Evolutionary conservation across 2,329 filamentous ascomycete species (phyloP), one percentile per base, ranked within the genome.

Genomic region (Pseudogymnoascus sp.): DNA sequence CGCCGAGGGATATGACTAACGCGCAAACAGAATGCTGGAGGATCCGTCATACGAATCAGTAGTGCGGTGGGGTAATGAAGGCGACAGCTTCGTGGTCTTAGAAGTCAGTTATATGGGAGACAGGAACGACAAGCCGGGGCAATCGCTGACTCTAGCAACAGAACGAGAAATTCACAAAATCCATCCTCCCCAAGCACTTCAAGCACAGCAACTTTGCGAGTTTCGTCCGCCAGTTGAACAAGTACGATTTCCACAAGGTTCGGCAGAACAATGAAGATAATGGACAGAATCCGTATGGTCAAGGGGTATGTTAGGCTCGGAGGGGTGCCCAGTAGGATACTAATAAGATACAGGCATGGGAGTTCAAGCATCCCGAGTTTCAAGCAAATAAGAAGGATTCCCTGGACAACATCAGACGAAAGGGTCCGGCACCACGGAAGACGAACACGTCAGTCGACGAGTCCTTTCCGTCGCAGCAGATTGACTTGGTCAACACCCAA

Each of bases 171-270:
- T 99, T 99, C 73, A 97, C 94, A 21, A 96, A 97, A 75, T 89
- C 90, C 40, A 96, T 99, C 70, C 84, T 99, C 14, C 94, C 94
- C 2, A 97, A 97, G 74, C 92, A 97, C 72, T 99, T 99, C 81
- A 99, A 99, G 77, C 94, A 97, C 77, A 96, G 91, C 83, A 97
- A 97, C 75, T 97, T 97, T 78, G 92, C 92, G 33, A 96, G 92
- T 76, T 97, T 97, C 73, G 92, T 97, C 64, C 89, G 92, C 59
- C 92, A 97, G 75, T 79, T 97, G 64, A 97, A 97, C 79, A 97
- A 97, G 75, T 97, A 96, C 75, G 92, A 96, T 73, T 99, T 99
- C 70, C 94, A 99, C 80, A 99, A 99, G 80, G 92, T 97, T 67
- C 85, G 94, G 67, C 90, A 89, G 72, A 90, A 92, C 71, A 95